Evolutionary conservation across 1,284 basidiomycete genomes (phyloP), one percentile per base, ranked within the genome.

Genomic region (Anthracocystis setariae): DNA sequence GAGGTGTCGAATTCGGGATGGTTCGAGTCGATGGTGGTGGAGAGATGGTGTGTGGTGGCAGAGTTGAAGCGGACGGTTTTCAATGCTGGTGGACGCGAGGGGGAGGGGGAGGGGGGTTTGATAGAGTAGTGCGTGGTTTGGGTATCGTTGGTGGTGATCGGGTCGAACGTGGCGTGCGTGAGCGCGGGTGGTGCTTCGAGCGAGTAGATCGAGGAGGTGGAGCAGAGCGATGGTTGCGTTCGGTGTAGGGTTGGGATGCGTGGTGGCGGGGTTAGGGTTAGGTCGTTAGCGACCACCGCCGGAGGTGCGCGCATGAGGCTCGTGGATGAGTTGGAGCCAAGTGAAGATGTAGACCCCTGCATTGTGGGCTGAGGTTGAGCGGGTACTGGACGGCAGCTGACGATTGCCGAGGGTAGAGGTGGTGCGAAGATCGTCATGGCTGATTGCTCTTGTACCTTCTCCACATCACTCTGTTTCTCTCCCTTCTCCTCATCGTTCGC

Each of bases 21-120:
- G 15, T 27, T 23, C 38, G 40, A 52, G 25, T 46, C 46, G 40
- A 48, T 47, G 3, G 49, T 60, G 8, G 32, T 45, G 1, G 44
- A 33, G 2, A 48, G 27, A 10, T 40, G 35, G 7, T 24, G 46
- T 10, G 38, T 27, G 5, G 54, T 40, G 1, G 29, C 10, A 5
- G 45, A 39, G 35, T 46, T 37, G 48, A 64, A 64, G 21, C 61
- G 61, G 15, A 65, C 55, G 1, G 51, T 46, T 48, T 57, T 64
- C 24, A 64, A 33, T 15, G 45, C 13, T 12, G 52, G 42, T 15
- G 23, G 42, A 13, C n/a, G 42, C 13, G 42, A 27, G 8, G 21
- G 15, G 5, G 42, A 8, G 21, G 42, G 12, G 4, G n/a, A 23
- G 21, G 39, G 15, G 42, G 5, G 8, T 4, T 18, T 3, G 40